Percentiles rank a stretch among this genome's conserved stretches.
These are phyloP conservation scores for Polygonum aviculare DNA, from an alignment of 148 eudicot genomes.

Conservation along the genomic window DNA sequence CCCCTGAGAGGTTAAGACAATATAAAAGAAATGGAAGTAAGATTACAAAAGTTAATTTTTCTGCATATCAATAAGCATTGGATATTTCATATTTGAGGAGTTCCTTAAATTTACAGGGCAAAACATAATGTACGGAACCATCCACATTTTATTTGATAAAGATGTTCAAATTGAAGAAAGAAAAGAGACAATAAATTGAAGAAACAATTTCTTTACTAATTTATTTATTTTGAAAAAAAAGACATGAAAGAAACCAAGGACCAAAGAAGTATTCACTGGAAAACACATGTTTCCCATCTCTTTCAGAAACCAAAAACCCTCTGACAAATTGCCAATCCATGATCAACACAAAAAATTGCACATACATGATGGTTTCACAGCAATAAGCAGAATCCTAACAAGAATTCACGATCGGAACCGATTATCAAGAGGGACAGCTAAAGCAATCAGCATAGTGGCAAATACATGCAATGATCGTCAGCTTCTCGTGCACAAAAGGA, in stretches of 20 bases:
- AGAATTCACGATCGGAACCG: not conserved
- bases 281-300: not conserved
- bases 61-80: not conserved
- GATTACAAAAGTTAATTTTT: not conserved
- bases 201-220: not conserved
- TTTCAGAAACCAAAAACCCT: not conserved
- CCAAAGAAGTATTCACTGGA: not conserved
- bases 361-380: not conserved
- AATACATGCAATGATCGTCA: not conserved
- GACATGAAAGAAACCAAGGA: not conserved
- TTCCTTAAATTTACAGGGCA: not conserved
- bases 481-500: not conserved
- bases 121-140: not conserved
- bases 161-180: not conserved
- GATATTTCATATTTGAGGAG: not conserved
- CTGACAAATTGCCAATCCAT: not conserved
- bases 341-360: not conserved
- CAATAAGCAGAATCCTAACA: not conserved
- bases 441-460: not conserved
- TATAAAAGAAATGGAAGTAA: not conserved
- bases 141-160: not conserved
- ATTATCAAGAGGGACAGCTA: not conserved
- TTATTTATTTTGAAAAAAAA: not conserved
- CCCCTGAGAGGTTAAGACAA: constrained; percentile 1
- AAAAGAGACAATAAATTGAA: not conserved